Evolutionary conservation across 2,329 filamentous ascomycete species (phyloP).

Genomic region (Pseudogymnoascus sp.): DNA sequence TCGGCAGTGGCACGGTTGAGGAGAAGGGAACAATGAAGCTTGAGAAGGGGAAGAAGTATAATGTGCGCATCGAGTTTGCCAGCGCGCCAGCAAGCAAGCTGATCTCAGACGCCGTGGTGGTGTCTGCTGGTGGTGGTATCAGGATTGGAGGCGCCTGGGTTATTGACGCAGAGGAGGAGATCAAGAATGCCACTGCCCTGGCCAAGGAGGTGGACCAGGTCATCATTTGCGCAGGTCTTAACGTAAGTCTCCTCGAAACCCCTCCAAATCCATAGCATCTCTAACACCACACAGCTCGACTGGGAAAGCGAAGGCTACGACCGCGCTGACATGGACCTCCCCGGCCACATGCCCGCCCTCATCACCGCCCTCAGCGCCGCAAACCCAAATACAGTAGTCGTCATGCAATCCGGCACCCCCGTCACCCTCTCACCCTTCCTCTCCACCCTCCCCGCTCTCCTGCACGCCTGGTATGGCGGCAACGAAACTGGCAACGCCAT

Average conservation of each 20-base stretch:
- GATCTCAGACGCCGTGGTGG: slow-evolving; percentile 37
- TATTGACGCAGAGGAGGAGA: slow-evolving; percentile 49
- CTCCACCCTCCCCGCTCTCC: slow-evolving; percentile 42
- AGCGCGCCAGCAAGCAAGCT: slow-evolving; percentile 51
- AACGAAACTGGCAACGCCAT: slow-evolving; percentile 78
- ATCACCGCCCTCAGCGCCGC: slow-evolving; percentile 56
- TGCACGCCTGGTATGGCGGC: slow-evolving; percentile 82
- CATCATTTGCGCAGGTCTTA: slow-evolving; percentile 68
- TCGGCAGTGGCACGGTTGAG: slow-evolving; percentile 28
- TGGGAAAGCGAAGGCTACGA: slow-evolving; percentile 78
- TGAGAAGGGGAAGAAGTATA: slow-evolving; percentile 26
- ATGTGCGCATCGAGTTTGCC: slow-evolving; percentile 37
- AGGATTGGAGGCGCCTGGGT: slow-evolving; percentile 53
- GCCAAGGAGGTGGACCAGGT: slow-evolving; percentile 68
- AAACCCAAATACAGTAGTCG: slow-evolving; percentile 63
- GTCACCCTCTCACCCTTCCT: slow-evolving; percentile 61
- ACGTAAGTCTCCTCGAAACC: slow-evolving; percentile 33
- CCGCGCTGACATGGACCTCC: slow-evolving; percentile 69
- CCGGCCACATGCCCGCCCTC: slow-evolving; percentile 61
- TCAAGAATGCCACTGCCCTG: slow-evolving; percentile 57
- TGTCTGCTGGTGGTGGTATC: slow-evolving; percentile 52
- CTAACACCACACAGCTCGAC: slow-evolving; percentile 37
- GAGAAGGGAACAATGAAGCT: slow-evolving; percentile 25
- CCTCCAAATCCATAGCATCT: neutral
- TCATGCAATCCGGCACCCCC: slow-evolving; percentile 71